phyloP scores from a whole-genome alignment of 768 basidiomycete genomes.

The Pleurotus tuoliensis region DNA sequence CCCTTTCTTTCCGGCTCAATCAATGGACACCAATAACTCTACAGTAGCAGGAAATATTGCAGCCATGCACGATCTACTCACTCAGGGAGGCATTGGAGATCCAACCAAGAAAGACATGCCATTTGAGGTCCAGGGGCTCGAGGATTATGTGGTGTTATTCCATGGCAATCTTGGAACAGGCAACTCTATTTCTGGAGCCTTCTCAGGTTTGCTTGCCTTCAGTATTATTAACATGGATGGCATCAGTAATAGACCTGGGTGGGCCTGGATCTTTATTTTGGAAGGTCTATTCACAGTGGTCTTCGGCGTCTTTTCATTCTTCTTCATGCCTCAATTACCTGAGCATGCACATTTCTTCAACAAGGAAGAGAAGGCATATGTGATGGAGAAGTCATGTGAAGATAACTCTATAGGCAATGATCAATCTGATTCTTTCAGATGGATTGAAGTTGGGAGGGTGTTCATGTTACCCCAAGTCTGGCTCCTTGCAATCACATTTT shows the following conservation, averaged over 20 bases:
- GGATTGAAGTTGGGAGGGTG: slow-evolving; percentile 48
- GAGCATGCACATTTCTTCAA: slow-evolving; percentile 46
- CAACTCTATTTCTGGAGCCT: slow-evolving; percentile 63
- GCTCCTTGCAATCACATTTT: slow-evolving; percentile 45
- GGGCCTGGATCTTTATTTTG: slow-evolving; percentile 69
- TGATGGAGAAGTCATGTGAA: slow-evolving; percentile 33
- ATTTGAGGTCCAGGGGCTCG: no score
- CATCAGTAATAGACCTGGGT: slow-evolving; percentile 57
- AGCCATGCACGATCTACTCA: no score
- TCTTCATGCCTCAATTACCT: slow-evolving; percentile 44
- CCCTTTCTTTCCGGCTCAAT: no score
- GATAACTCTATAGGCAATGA: slow-evolving; percentile 29
- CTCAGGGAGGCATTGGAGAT: no score
- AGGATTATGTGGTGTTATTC: no score
- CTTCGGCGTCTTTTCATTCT: slow-evolving; percentile 49
- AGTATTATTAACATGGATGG: slow-evolving; percentile 66
- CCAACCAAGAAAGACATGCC: no score
- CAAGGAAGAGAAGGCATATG: slow-evolving; percentile 43
- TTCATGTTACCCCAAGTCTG: slow-evolving; percentile 52
- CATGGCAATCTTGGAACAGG: no score
- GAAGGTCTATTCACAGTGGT: slow-evolving; percentile 63
- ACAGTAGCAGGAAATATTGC: no score
- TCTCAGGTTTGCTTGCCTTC: slow-evolving; percentile 65
- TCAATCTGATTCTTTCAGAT: slow-evolving; percentile 43
- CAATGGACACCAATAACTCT: no score